Base-by-base conservation (phyloP, 495 filamentous ascomycete genomes). In the Jackrogersella minutella region DNA sequence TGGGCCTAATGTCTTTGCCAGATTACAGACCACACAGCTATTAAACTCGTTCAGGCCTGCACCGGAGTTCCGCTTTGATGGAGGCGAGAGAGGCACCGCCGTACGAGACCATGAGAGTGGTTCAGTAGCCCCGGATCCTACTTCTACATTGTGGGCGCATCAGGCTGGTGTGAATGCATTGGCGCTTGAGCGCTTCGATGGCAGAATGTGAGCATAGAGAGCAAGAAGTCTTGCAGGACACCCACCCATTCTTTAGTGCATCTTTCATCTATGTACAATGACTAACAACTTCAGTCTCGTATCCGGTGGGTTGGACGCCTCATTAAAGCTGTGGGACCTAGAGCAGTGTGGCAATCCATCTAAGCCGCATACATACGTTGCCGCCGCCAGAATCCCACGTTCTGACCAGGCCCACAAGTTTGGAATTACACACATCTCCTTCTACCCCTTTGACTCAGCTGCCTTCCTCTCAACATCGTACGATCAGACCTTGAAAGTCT, bases 371-470 rank as follows among this genome's bases (percentile, higher is more conserved):
- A 80, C 78, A 2, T 86, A 86, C 65, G 77, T 70, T 6, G 82
- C 88, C 4, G 71, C 80, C 8, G 82, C 77, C 21, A 46, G 64
- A 13, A 71, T 81, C 46, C 46, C 67, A 53, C 74, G 78, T 37
- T 77, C 72, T 31, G 34, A 58, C 5, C 43, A 67, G 51, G 40
- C 64, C 36, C 91, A 95, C 74, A 90, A 85, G 46, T 91, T 88
- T 67, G 90, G 91, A 50, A 89, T 97, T 52, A 96, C 93, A 1
- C 88, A 93, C 33, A 77, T 97, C 36, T 91, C 85, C 1, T 96
- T 96, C 77, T 97, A 95, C 70, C 92, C 93, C 2, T 95, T 95
- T 68, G 93, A 94, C 79, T 77, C 89, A 60, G 76, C 85, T 64
- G 79, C 93, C 30, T 95, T 98, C 66, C 80, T 96, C 9, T 91